A percentile compares a stretch with the other conserved stretches of the same genome.
phyloP scores from a whole-genome alignment of 345 rosid genomes.

The Cardamine chenopodiifolia region DNA sequence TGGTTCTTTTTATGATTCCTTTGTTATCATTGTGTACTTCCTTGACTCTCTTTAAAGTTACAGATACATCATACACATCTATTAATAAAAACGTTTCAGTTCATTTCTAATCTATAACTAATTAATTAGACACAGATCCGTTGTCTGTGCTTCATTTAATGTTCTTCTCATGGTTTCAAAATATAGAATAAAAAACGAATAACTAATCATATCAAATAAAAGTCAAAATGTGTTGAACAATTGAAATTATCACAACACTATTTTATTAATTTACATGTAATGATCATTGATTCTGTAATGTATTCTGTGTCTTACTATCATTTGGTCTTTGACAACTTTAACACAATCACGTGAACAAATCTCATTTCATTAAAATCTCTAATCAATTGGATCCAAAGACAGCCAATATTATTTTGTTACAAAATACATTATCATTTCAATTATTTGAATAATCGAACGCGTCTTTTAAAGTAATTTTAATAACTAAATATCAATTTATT shows the following conservation, averaged over 20 bases:
- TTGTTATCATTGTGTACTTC: conserved; percentile 31
- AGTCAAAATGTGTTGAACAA: conserved; percentile 23
- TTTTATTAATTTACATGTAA: conserved; percentile 12
- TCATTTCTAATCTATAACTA: neutral
- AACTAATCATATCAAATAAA: conserved; percentile 7
- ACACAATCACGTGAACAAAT: conserved; percentile 39
- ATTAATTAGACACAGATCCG: conserved; percentile 37
- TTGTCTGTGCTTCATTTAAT: conserved; percentile 20
- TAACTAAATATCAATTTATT: neutral
- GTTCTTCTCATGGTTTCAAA: conserved; percentile 25
- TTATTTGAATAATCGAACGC: neutral
- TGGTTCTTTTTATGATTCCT: conserved; percentile 26
- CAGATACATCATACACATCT: neutral
- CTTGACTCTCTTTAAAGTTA: conserved; percentile 15
- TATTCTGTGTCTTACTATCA: conserved; percentile 15
- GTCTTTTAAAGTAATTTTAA: neutral
- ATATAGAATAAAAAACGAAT: neutral
- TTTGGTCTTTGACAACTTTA: conserved; percentile 30
- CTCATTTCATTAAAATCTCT: conserved; percentile 22
- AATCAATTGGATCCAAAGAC: conserved; percentile 38
- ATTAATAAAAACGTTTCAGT: neutral
- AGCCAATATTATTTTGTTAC: conserved; percentile 1
- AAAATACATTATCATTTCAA: neutral
- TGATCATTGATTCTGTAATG: conserved; percentile 21
- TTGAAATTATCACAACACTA: neutral